Evolutionary conservation across 805 yeast species (phyloP).

Genomic region (Ogataea haglerorum): DNA sequence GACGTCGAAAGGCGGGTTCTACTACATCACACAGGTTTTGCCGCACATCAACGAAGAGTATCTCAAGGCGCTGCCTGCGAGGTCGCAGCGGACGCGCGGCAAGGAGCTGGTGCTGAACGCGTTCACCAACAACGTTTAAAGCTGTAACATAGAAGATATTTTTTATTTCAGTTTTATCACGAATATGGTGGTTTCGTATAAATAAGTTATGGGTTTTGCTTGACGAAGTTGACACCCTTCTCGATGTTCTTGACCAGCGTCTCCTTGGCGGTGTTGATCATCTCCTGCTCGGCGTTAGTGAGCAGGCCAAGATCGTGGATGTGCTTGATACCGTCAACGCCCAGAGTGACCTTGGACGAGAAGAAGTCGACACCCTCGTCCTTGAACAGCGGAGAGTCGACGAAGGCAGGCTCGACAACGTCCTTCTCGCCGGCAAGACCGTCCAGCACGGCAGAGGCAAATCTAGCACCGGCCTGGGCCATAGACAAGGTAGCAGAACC

Average conservation of each 20-base stretch:
- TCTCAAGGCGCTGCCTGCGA: conserved; percentile 28
- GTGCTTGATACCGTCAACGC: conserved; percentile 82
- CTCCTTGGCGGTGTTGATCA: conserved; percentile 80
- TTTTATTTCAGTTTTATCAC: not conserved
- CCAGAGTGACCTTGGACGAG: conserved; percentile 91
- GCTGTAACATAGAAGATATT: conserved; percentile 2
- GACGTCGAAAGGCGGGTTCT: conserved; percentile 82
- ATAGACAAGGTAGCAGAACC: conserved; percentile 84
- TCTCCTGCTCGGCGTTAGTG: conserved; percentile 75
- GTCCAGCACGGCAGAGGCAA: conserved; percentile 63
- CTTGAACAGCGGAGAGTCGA: conserved; percentile 78
- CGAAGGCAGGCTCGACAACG: conserved; percentile 51
- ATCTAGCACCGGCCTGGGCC: conserved; percentile 82
- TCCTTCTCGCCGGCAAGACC: conserved; percentile 45
- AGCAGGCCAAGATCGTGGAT: conserved; percentile 76
- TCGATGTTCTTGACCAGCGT: conserved; percentile 86
- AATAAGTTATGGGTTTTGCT: conserved; percentile 54
- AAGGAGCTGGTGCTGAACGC: conserved; percentile 26
- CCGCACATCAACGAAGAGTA: conserved; percentile 33
- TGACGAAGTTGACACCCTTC: conserved; percentile 89
- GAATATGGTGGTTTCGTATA: conserved; percentile 2
- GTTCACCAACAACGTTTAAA: conserved; percentile 32
- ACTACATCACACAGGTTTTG: conserved; percentile 69
- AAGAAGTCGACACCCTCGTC: conserved; percentile 93
- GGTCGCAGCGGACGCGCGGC: conserved; percentile 24